Evolutionary conservation across 768 basidiomycete genomes (phyloP), one percentile per base, ranked within the genome.

Genomic region (Rhizopogon sp.): DNA sequence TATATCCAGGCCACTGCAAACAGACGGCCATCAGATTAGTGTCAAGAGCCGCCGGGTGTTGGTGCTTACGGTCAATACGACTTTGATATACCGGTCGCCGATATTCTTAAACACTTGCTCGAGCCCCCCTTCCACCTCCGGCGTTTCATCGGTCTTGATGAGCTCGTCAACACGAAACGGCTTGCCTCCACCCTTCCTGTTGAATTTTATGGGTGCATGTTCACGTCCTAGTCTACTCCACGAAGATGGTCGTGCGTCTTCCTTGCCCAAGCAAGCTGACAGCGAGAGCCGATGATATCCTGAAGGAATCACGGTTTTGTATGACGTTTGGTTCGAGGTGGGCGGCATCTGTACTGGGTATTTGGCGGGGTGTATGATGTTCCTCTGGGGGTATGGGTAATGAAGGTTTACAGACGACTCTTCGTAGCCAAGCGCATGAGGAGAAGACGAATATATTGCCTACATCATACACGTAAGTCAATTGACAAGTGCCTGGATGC

Each of bases 1-100:
- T 66, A 63, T 80, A 80, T 1, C 79, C 79, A 6, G 79, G 78
- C 79, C 79, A 80, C 79, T 79, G 54, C 46, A 49, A 25, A 14
- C 22, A 14, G 20, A 6, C 3, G 6, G 10, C 6, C 16, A 39
- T 55, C 59, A 35, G 59, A 22, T 60, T 35, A 29, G 20, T 3
- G 43, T 28, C 4, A 33, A 5, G 22, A 6, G 45, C 5, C n/a
- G 39, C 22, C 45, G 16, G 40, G 13, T 50, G 1, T 16, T 1
- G 7, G 20, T 3, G 47, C 69, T 46, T 57, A 79, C 77, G 39
- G 67, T 56, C 33, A 76, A 56, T 55, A 65, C 64, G 50, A 77
- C 39, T 57, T 67, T 74, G n/a, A 75, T 60, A 54, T 67, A 64
- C 14, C 73, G 59, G 22, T 66, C 68, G 39, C 55, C 44, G 14